phyloP scores from a whole-genome alignment of 2,329 filamentous ascomycete species.

The Colletotrichum abscissum region DNA sequence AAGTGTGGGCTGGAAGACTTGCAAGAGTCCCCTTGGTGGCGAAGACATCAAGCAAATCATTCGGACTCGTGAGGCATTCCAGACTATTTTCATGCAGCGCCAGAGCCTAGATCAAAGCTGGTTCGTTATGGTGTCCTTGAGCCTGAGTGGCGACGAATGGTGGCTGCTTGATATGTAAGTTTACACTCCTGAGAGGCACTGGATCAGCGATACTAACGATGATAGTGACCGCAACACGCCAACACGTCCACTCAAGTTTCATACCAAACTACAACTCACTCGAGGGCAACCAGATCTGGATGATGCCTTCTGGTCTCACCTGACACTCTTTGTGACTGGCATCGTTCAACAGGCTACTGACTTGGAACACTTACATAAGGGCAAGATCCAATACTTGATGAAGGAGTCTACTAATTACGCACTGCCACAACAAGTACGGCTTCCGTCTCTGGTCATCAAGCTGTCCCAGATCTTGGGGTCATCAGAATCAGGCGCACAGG shows the following conservation, averaged over 20 bases:
- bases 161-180: slow-evolving; percentile 77
- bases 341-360: slow-evolving; percentile 64
- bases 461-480: slow-evolving; percentile 54
- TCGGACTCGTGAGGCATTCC: slow-evolving; percentile 72
- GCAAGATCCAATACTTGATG: slow-evolving; percentile 53
- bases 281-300: slow-evolving; percentile 57
- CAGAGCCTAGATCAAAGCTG: slow-evolving; percentile 78
- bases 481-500: neutral
- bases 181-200: neutral
- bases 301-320: slow-evolving; percentile 62
- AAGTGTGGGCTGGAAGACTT: slow-evolving; percentile 72
- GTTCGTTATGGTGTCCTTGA: slow-evolving; percentile 78
- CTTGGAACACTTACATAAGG: slow-evolving; percentile 57
- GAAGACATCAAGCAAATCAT: slow-evolving; percentile 70
- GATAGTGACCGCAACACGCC: slow-evolving; percentile 42
- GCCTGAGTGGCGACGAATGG: slow-evolving; percentile 81
- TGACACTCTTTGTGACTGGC: slow-evolving; percentile 61
- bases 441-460: slow-evolving; percentile 62
- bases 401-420: slow-evolving; percentile 49
- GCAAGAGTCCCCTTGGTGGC: slow-evolving; percentile 59
- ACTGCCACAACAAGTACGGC: slow-evolving; percentile 54
- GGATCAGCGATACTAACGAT: slow-evolving; percentile 8
- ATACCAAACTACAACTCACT: slow-evolving; percentile 52
- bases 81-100: slow-evolving; percentile 76
- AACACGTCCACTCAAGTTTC: slow-evolving; percentile 38